A percentile compares a stretch with the other conserved stretches of the same genome.
Conservation (phyloP, 495 filamentous ascomycete genomes). For the Cladorrhinum samala region DNA sequence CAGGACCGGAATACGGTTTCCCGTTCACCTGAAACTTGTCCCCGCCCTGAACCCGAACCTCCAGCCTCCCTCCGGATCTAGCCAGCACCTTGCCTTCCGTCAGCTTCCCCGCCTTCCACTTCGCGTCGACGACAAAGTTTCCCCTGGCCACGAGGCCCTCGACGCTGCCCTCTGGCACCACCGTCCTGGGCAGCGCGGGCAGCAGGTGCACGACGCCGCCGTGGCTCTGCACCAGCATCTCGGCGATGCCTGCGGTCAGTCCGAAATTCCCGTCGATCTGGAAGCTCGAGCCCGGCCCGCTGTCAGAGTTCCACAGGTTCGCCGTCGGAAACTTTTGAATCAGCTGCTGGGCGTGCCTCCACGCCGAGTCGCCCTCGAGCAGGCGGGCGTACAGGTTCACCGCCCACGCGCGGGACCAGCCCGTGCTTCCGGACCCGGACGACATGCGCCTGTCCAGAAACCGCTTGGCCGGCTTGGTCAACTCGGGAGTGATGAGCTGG, state of each 20-base stretch:
- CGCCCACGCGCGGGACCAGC: slow-evolving; percentile 47
- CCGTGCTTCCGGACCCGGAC: slow-evolving; percentile 40
- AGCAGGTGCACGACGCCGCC: slow-evolving; percentile 32
- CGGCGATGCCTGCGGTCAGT: slow-evolving; percentile 40
- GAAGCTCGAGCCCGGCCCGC: neutral
- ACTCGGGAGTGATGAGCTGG: slow-evolving; percentile 5
- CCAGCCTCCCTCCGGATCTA: neutral
- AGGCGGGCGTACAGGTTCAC: slow-evolving; percentile 41
- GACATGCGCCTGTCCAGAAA: slow-evolving; percentile 17
- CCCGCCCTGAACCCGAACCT: neutral
- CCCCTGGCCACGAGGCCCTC: neutral
- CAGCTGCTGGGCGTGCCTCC: slow-evolving; percentile 31
- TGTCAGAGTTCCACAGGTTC: slow-evolving; percentile 39
- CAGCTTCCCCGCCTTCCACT: neutral
- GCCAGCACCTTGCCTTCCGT: neutral
- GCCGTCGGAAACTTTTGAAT: slow-evolving; percentile 35
- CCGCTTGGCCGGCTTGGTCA: slow-evolving; percentile 28
- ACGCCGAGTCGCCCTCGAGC: slow-evolving; percentile 32
- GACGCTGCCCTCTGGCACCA: neutral
- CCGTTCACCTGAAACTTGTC: neutral
- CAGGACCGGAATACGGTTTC: neutral
- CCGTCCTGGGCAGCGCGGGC: slow-evolving; percentile 28
- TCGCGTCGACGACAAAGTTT: neutral
- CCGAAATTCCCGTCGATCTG: slow-evolving; percentile 53
- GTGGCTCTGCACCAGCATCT: slow-evolving; percentile 49